Conservation (phyloP, 1,139 yeast species). For the Pichia sp. region DNA sequence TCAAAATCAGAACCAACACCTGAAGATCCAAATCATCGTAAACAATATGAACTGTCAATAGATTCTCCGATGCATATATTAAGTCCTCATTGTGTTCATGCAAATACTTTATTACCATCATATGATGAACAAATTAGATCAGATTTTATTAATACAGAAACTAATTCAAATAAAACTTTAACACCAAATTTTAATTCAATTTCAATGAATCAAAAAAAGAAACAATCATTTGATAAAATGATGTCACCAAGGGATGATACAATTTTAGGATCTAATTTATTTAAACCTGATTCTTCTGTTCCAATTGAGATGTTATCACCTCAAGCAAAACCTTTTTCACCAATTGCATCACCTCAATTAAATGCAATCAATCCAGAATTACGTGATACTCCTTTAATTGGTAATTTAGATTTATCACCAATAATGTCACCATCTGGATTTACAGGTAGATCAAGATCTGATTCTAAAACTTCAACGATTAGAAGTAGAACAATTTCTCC, state of each 20-base stretch:
- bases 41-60: conserved; percentile 85
- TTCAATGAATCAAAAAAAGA: conserved; percentile 2
- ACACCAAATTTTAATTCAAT: conserved; percentile 34
- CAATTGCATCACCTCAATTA: conserved; percentile 28
- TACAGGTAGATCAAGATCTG: conserved; percentile 7
- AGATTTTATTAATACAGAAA: conserved; percentile 10
- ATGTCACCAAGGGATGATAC: conserved; percentile 30
- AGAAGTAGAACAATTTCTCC: conserved; percentile 8
- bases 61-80: conserved; percentile 85
- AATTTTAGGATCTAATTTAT: conserved; percentile 54
- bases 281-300: conserved; percentile 44
- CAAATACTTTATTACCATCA: conserved; percentile 62
- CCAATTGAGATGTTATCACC: conserved; percentile 46
- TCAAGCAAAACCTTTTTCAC: conserved; percentile 33
- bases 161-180: conserved; percentile 8
- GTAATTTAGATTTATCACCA: conserved; percentile 16
- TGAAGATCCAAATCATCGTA: conserved; percentile 53
- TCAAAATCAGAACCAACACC: conserved; percentile 52
- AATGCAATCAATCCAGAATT: conserved; percentile 27
- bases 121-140: conserved; percentile 34
- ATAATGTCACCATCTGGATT: conserved; percentile 9
- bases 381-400: conserved; percentile 14
- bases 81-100: conserved; percentile 60
- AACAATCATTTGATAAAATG: conserved; percentile 20
- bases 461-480: conserved; percentile 6